These are phyloP conservation scores for Ballota nigra DNA, from an alignment of 257 asterid genomes.

Conservation along the genomic window DNA sequence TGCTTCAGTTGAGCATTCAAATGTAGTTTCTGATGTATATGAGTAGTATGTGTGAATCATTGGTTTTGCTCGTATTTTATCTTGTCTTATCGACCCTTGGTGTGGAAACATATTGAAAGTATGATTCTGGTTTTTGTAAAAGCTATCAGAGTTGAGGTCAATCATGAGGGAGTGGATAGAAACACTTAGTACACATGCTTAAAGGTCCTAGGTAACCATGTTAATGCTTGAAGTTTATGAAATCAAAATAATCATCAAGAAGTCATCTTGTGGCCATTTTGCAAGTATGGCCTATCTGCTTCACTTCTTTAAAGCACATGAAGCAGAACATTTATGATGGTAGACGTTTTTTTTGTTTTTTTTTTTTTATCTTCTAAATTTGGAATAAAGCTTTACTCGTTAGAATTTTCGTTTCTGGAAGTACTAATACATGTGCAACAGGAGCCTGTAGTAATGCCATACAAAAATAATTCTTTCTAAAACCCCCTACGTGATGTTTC, in stretches of 20 bases:
- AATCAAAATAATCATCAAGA: neutral
- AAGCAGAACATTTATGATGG: neutral
- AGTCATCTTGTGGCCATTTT: slow-evolving; percentile 11
- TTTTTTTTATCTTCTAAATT: slow-evolving; percentile 17
- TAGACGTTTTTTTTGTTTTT: neutral
- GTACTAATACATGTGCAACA: neutral
- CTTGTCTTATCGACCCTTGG: slow-evolving; percentile 11
- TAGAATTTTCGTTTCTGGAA: slow-evolving; percentile 4
- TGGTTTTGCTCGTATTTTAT: slow-evolving; percentile 1
- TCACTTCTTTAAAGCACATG: neutral
- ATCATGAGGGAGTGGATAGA: slow-evolving; percentile 3
- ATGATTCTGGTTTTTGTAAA: neutral
- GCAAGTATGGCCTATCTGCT: slow-evolving; percentile 3
- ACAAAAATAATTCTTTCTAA: neutral
- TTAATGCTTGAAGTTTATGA: slow-evolving; percentile 2
- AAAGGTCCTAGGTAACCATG: slow-evolving; percentile 8
- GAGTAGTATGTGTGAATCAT: slow-evolving; percentile 7
- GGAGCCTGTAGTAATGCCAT: slow-evolving; percentile 6
- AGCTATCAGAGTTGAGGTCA: slow-evolving; percentile 9
- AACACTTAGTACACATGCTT: slow-evolving; percentile 14
- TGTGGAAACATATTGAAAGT: slow-evolving; percentile 18
- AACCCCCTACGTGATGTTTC: neutral
- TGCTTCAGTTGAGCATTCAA: slow-evolving; percentile 10
- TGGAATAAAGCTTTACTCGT: neutral
- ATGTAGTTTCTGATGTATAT: slow-evolving; percentile 11